phyloP scores from a whole-genome alignment of 225 moss, liverwort and hornwort genomes.

The Thuidium tamariscinum region DNA sequence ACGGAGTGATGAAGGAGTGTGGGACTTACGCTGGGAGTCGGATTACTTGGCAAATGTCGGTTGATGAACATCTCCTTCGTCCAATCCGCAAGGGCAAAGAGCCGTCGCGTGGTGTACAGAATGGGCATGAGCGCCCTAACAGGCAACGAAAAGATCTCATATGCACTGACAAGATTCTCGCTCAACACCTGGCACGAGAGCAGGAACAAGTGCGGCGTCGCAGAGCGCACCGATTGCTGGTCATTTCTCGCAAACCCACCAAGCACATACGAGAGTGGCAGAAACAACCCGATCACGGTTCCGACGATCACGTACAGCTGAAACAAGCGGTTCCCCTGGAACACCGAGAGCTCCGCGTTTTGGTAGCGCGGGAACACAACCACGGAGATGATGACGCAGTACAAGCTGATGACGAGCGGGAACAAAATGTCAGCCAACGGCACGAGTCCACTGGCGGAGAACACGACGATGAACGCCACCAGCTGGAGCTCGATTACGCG shows the following conservation, averaged over 20 bases:
- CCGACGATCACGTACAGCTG: constrained; percentile 31
- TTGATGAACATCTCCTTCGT: constrained; percentile 16
- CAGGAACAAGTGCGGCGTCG: constrained; percentile 44
- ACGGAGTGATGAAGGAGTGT: not conserved
- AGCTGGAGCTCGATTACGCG: constrained; percentile 84
- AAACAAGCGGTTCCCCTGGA: constrained; percentile 31
- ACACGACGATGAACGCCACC: constrained; percentile 82
- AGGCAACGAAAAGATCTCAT: constrained; percentile 30
- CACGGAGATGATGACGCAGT: constrained; percentile 32
- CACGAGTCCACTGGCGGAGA: constrained; percentile 80
- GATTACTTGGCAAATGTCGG: not conserved
- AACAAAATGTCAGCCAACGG: constrained; percentile 63
- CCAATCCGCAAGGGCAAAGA: constrained; percentile 35
- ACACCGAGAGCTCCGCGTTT: constrained; percentile 14
- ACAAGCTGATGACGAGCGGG: constrained; percentile 34
- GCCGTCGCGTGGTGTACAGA: constrained; percentile 30
- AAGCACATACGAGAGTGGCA: constrained; percentile 36
- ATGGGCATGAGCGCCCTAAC: constrained; percentile 37
- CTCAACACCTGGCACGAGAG: constrained; percentile 49
- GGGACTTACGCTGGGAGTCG: not conserved
- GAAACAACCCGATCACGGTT: constrained; percentile 29
- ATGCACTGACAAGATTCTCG: constrained; percentile 34
- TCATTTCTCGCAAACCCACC: constrained; percentile 43
- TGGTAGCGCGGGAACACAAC: constrained; percentile 61
- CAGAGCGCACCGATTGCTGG: constrained; percentile 30